Evolutionary conservation across 2,329 filamentous ascomycete species (phyloP), one percentile per base, ranked within the genome.

Genomic region (Trichoderma afroharzianum): DNA sequence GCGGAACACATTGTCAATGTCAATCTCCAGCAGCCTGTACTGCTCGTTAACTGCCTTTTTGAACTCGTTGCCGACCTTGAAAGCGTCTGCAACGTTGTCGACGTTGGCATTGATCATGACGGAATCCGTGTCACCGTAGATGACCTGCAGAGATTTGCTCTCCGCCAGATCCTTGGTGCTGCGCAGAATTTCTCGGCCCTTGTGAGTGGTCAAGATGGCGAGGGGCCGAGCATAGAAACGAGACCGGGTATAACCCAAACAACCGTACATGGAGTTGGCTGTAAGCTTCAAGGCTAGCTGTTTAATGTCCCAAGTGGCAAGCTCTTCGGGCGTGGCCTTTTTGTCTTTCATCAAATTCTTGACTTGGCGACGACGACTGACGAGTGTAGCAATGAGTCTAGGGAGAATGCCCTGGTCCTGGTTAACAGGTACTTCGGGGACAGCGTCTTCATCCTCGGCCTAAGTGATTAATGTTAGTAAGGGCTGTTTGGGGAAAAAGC

Each of bases 81-180:
- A 85, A 2, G 96, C 96, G 77, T 97, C 94, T 36, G 93, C 90
- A 33, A 98, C 92, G 75, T 93, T 97, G 82, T 98, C 93, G 70
- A 96, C 94, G 78, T 98, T 98, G 74, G 96, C 97, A 79, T 99
- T 99, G 85, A 99, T 98, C 96, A 99, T 99, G 83, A 99, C 96
- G 9, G 96, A 99, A 82, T 99, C 96, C 14, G 96, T 99, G 82
- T 99, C 96, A 84, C 96, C 96, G 77, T 99, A 99, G 74, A 99
- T 98, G 80, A 99, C 96, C 78, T 96, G 93, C 33, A 99, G 88
- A 72, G 94, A 91, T 76, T 93, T 95, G 77, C 90, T 93, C 82
- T 99, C 96, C 11, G 96, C 96, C 73, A 99, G 88, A 68, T 97
- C 95, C 81, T 98, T 99, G 71, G 96, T 99, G 79, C 93, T 97